phyloP scores from a whole-genome alignment of 441 rosid genomes.

The Erodium chrysanthum region DNA sequence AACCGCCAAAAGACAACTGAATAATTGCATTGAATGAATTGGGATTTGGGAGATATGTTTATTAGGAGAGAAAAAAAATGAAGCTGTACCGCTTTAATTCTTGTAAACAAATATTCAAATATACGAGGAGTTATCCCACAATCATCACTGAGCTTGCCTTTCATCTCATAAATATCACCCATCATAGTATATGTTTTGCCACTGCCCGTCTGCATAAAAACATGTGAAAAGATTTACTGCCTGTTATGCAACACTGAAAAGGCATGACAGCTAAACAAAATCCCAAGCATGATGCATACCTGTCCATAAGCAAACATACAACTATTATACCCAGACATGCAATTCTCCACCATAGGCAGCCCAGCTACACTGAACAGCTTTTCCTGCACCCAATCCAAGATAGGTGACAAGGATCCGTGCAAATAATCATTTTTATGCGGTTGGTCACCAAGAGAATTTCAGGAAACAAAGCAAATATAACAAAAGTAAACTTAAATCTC shows the following conservation, averaged over 20 bases:
- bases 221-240: slow-evolving; percentile 9
- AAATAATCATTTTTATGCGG: slow-evolving; percentile 1
- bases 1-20: slow-evolving; percentile 12
- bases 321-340: slow-evolving; percentile 95
- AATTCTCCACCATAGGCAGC: slow-evolving; percentile 93
- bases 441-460: slow-evolving; percentile 6
- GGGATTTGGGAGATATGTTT: background rate
- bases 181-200: slow-evolving; percentile 97
- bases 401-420: slow-evolving; percentile 8
- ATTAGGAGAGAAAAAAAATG: slow-evolving; percentile 11
- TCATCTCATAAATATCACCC: slow-evolving; percentile 73
- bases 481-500: background rate
- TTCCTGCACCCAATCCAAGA: slow-evolving; percentile 42
- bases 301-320: slow-evolving; percentile 98
- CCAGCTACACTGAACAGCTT: slow-evolving; percentile 80
- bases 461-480: background rate
- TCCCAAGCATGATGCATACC: slow-evolving; percentile 31
- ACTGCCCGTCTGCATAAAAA: slow-evolving; percentile 66
- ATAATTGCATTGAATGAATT: slow-evolving; percentile 6
- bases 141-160: slow-evolving; percentile 65
- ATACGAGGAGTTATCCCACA: slow-evolving; percentile 97
- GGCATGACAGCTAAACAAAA: background rate
- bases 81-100: slow-evolving; percentile 60
- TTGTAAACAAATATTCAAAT: slow-evolving; percentile 92
- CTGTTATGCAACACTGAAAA: background rate